These are phyloP conservation scores for Glomus cerebriforme DNA, from an alignment of 192 early-diverging fungal genomes.

Conservation along the genomic window DNA sequence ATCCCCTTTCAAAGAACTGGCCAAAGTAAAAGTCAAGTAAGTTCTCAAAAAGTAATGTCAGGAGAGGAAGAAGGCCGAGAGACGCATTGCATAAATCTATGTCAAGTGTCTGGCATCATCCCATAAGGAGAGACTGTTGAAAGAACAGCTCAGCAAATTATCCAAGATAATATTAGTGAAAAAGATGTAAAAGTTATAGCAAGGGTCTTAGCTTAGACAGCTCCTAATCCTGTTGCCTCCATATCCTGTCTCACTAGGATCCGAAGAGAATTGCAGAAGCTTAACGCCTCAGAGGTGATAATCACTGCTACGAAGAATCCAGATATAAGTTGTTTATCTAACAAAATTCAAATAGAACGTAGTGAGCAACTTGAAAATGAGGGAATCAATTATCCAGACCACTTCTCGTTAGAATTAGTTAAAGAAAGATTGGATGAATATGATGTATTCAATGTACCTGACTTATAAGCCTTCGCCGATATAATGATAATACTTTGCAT, in stretches of 20 bases:
- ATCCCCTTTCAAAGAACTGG: no score
- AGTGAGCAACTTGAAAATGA: neutral
- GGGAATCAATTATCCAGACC: neutral
- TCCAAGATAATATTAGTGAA: constrained; percentile 1
- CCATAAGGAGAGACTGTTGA: neutral
- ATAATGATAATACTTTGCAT: no score
- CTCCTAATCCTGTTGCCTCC: neutral
- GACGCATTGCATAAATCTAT: no score
- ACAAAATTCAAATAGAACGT: neutral
- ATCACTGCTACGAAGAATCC: neutral
- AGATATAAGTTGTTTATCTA: neutral
- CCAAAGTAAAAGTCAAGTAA: no score
- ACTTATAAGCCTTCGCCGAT: no score
- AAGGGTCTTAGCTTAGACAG: neutral
- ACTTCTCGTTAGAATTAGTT: no score
- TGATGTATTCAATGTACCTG: no score
- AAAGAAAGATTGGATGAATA: no score
- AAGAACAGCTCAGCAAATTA: neutral
- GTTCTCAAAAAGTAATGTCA: no score
- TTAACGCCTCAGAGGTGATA: no score
- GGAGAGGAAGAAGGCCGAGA: no score
- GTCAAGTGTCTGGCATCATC: no score
- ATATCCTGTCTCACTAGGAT: neutral
- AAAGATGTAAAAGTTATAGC: constrained; percentile 9
- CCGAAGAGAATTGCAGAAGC: constrained; percentile 9